Conservation (phyloP, 306 rosid genomes). For the Medicago arabica region DNA sequence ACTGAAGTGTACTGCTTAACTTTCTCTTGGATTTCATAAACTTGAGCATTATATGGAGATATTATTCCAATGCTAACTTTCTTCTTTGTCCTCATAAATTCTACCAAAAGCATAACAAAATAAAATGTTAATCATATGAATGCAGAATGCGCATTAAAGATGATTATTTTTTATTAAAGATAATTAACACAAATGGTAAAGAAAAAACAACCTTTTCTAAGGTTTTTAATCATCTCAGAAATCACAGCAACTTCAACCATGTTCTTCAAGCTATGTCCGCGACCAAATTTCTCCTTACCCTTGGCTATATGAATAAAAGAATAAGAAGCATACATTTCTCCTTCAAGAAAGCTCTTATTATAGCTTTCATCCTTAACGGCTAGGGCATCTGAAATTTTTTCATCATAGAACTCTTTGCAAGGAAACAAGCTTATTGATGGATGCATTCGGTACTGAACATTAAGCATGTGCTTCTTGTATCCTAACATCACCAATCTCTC, state of each 20-base stretch:
- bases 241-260: conserved; percentile 55
- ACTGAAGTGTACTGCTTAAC: conserved; percentile 20
- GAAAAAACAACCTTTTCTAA: conserved; percentile 47
- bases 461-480: conserved; percentile 41
- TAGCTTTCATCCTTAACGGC: conserved; percentile 33
- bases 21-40: conserved; percentile 51
- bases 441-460: conserved; percentile 58
- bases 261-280: conserved; percentile 44
- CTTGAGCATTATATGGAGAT: conserved; percentile 65
- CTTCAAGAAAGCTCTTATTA: conserved; percentile 32
- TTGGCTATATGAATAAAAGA: conserved; percentile 49
- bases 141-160: not conserved
- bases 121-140: not conserved
- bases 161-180: too few relatives aligned
- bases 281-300: conserved; percentile 48
- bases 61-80: conserved; percentile 63
- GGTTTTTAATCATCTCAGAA: conserved; percentile 52
- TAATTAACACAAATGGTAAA: not conserved
- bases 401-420: conserved; percentile 47
- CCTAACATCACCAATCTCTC: conserved; percentile 48
- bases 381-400: conserved; percentile 35
- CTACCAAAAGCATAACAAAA: not conserved
- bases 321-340: conserved; percentile 42
- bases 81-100: conserved; percentile 29
- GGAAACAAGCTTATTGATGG: conserved; percentile 59